Conservation (phyloP, 441 rosid species). For the Jatropha podagrica region DNA sequence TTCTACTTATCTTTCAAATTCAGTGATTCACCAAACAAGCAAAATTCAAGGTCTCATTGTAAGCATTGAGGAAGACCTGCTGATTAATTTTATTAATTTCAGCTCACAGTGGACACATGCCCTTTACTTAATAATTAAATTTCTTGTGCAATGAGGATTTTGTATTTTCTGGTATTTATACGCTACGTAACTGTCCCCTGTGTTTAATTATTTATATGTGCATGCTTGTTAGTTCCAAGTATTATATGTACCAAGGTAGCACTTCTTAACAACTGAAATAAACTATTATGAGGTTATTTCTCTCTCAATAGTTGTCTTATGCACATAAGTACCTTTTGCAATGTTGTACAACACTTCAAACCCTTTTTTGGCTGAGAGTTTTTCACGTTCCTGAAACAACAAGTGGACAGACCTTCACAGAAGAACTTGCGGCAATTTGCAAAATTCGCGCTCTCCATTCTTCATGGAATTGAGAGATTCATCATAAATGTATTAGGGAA, state of each 20-base stretch:
- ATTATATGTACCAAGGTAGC: background rate
- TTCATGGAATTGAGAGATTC: background rate
- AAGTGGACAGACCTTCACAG: background rate
- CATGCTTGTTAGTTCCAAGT: background rate
- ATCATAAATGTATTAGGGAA: background rate
- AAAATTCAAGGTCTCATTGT: slow-evolving; percentile 69
- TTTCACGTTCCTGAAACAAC: background rate
- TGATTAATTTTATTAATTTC: slow-evolving; percentile 15
- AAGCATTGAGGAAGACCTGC: slow-evolving; percentile 27
- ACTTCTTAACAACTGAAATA: background rate
- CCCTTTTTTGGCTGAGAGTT: background rate
- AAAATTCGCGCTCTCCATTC: background rate
- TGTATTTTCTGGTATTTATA: background rate
- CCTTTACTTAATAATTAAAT: background rate
- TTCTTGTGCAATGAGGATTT: background rate
- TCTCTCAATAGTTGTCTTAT: background rate
- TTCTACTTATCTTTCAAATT: slow-evolving; percentile 72
- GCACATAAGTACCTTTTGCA: background rate
- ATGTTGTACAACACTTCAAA: background rate
- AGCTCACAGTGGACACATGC: background rate
- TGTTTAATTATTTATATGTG: background rate
- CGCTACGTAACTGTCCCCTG: background rate
- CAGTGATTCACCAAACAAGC: slow-evolving; percentile 61
- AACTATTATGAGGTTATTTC: background rate
- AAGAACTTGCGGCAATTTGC: background rate